A percentile compares a stretch with the other conserved stretches of the same genome.
Conservation (phyloP, 768 basidiomycete species). For the Serendipita sp. region DNA sequence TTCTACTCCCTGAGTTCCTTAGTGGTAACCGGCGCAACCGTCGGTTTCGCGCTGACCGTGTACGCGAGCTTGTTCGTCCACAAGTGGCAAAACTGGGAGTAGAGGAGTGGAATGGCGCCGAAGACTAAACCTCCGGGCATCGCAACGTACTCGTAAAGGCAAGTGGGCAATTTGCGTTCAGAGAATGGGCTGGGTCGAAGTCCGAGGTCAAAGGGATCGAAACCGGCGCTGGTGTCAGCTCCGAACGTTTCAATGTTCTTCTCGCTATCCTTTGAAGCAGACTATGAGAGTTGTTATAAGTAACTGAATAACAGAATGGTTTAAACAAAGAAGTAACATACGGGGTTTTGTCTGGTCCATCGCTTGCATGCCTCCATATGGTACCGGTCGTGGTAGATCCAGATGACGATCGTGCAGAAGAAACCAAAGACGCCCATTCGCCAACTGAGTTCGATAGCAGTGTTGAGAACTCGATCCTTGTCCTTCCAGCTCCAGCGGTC, state of each 20-base stretch:
- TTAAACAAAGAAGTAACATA: conserved; percentile 10
- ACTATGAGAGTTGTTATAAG: neutral
- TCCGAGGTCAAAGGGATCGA: conserved; percentile 6
- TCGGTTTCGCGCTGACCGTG: conserved; percentile 10
- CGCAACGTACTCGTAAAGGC: conserved; percentile 13
- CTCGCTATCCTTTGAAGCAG: neutral
- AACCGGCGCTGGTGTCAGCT: conserved; percentile 5
- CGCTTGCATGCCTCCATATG: conserved; percentile 14
- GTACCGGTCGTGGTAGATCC: conserved; percentile 15
- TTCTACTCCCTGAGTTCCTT: neutral
- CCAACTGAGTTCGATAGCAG: conserved; percentile 6
- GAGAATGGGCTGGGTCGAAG: conserved; percentile 8
- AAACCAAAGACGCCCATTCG: conserved; percentile 2
- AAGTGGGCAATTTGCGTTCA: neutral
- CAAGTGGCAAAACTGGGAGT: conserved; percentile 18
- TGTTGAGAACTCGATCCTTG: conserved; percentile 2
- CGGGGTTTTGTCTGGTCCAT: conserved; percentile 13
- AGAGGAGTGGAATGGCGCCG: conserved; percentile 17
- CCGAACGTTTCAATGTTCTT: neutral
- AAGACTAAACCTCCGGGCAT: conserved; percentile 17
- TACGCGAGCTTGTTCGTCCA: conserved; percentile 16
- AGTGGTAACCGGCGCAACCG: neutral
- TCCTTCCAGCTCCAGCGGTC: conserved; percentile 5
- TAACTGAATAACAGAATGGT: too few species aligned
- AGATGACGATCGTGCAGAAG: conserved; percentile 8